These are phyloP conservation scores for Dimocarpus longan DNA, from an alignment of 345 rosid species.

Conservation along the genomic window DNA sequence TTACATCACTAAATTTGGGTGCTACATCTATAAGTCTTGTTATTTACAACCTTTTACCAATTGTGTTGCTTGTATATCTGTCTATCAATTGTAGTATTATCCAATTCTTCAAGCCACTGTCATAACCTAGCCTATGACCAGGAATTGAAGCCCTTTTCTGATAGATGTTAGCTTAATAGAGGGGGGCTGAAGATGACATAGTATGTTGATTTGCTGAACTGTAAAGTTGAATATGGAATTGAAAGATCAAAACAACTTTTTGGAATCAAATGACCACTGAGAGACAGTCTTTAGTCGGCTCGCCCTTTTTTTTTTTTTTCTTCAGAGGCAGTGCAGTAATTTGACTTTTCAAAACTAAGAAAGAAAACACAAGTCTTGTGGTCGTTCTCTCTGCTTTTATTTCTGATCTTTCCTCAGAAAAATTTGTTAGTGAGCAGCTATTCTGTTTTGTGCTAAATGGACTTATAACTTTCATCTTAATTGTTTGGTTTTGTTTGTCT, in stretches of 20 bases:
- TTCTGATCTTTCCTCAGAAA: not conserved
- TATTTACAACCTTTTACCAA: not conserved
- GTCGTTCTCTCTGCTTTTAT: not conserved
- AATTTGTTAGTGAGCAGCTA: not conserved
- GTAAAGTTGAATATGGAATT: not conserved
- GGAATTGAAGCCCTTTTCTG: not conserved
- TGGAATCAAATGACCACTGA: not conserved
- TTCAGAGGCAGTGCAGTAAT: not conserved
- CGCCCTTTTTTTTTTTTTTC: not conserved
- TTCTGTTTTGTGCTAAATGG: not conserved
- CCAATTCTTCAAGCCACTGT: slow-evolving; percentile 1
- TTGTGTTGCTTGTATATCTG: not conserved
- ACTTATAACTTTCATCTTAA: not conserved
- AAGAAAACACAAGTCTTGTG: not conserved
- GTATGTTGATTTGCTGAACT: not conserved
- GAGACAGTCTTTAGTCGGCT: not conserved
- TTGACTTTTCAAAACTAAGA: not conserved
- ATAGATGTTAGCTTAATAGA: not conserved
- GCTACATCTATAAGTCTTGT: not conserved
- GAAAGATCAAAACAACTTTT: not conserved
- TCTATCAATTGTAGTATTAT: not conserved
- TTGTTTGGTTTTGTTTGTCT: slow-evolving; percentile 10
- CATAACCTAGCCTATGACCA: not conserved
- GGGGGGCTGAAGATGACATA: not conserved
- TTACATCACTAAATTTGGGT: slow-evolving; percentile 5